Base-by-base conservation (phyloP, 805 yeast genomes). In the Metschnikowia reukaufii region DNA sequence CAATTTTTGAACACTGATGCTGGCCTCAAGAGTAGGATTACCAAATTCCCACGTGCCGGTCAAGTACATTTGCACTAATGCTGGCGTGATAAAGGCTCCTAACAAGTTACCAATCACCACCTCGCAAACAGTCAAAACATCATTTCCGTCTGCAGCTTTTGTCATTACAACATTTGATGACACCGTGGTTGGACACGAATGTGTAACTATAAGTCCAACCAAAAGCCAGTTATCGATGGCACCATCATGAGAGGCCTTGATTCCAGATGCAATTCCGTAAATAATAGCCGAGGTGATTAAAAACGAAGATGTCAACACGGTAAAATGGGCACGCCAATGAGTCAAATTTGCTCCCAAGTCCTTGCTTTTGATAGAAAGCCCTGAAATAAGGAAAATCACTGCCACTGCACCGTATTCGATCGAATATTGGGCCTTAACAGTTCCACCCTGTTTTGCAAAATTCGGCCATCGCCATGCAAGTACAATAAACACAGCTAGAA, bases 151-250 rank as follows among this genome's bases (percentile, higher is more conserved):
- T 0, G 97, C 96, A 48, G 78, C 78, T 44, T 82, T 77, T 5
- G 97, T 90, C 96, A 90, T 90, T 23, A 90, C 91, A 23, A 90
- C 96, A 62, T 90, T 90, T 1, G 96, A 88, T 0, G 91, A 81
- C 16, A 90, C 96, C 0, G 97, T 90, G 7, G 97, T 90, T 23
- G 97, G 97, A 63, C 95, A 87, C 10, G 92, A 79, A 25, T 88
- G 87, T 2, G 96, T 86, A 38, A 88, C 85, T 16, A 90, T 79
- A 48, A 90, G 65, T 0, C 97, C 97, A 12, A 86, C 86, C 18
- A 90, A 68, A 55, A 88, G 77, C 88, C 94, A 88, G 29, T 78
- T 74, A 55, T 83, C 84, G 31, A 89, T 86, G n/a, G 69, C 61
- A 1, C 68, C 63, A 59, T 86, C 76, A 39, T 60, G 56, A 0